Evolutionary conservation across 805 yeast genomes (phyloP), one percentile per base, ranked within the genome.

Genomic region (Starmerella asiatica): DNA sequence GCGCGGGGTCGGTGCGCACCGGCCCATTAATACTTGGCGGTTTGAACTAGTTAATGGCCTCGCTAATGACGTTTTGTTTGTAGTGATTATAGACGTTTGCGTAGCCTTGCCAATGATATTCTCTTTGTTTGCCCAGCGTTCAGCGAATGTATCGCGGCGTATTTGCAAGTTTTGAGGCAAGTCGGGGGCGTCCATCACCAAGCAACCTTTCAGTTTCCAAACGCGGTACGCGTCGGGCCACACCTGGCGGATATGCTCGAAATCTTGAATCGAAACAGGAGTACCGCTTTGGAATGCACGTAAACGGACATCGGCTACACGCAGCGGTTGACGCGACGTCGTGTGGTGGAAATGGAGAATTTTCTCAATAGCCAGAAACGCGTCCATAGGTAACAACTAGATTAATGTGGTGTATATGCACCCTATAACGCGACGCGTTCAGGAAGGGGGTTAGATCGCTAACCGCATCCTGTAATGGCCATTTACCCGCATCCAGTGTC

Each of bases 201-300:
- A 21, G 18, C 28, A 29, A 12, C 44, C 40, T 2, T 46, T 24
- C n/a, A 26, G 26, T 1, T 16, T 19, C 21, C 43, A 49, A 12
- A 50, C 27, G 3, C 31, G 29, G 40, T 57, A 56, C 7, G 54
- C 42, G 15, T 38, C 42, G 2, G 56, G 56, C 46, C 48, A 48
- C 11, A 56, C 42, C 1, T 35, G 32, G 3, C 42, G 39, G 17
- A 57, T 47, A 27, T 40, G 47, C 20, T 48, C 46, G 4, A 57
- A 20, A 24, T 52, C 51, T 6, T 34, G 35, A 3, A 37, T 26
- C 2, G 45, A 34, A 6, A 56, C 37, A 3, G 48, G 32, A 19
- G 46, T 41, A 5, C 55, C 52, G 19, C 48, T 36, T 9, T 39
- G 43, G 12, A 41, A 45, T 4, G 54, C 48, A 4, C 54, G 44